Conservation (phyloP, 2,329 filamentous ascomycete genomes). For the Pyrenophora teres region DNA sequence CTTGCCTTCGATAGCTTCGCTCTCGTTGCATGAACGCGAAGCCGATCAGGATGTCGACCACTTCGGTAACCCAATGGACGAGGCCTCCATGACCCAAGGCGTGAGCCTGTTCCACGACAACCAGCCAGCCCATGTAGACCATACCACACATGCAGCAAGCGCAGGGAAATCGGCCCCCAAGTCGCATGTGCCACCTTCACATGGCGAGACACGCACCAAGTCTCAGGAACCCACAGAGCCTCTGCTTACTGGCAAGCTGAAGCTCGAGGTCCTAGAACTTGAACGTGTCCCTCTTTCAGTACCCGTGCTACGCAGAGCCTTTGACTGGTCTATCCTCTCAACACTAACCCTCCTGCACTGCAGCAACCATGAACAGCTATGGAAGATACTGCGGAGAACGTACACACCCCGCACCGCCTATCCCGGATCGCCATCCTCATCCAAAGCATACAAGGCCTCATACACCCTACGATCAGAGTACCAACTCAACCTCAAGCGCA, state of each 20-base stretch:
- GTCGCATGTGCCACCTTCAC: slow-evolving; percentile 1
- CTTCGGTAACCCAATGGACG: slow-evolving; percentile 33
- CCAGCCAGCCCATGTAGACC: slow-evolving; percentile 17
- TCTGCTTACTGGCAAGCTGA: slow-evolving; percentile 62
- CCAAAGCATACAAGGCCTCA: slow-evolving; percentile 44
- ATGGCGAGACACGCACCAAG: slow-evolving; percentile 2
- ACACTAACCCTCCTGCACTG: slow-evolving; percentile 76
- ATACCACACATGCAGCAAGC: slow-evolving; percentile 10
- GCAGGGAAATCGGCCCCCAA: slow-evolving; percentile 7
- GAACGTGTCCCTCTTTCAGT: slow-evolving; percentile 77
- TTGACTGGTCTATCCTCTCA: slow-evolving; percentile 76
- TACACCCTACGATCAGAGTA: slow-evolving; percentile 49
- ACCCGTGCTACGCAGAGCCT: slow-evolving; percentile 68
- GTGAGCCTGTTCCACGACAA: slow-evolving; percentile 30
- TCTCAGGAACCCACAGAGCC: slow-evolving; percentile 33
- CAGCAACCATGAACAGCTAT: slow-evolving; percentile 72
- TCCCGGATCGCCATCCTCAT: slow-evolving; percentile 43
- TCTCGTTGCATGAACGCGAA: slow-evolving; percentile 37
- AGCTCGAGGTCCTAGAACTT: slow-evolving; percentile 73
- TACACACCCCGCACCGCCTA: slow-evolving; percentile 48
- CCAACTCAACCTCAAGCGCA: slow-evolving; percentile 67
- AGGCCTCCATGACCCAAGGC: slow-evolving; percentile 30
- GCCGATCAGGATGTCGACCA: slow-evolving; percentile 35
- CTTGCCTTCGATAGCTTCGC: slow-evolving; percentile 24
- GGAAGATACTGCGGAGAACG: slow-evolving; percentile 69